A percentile compares a stretch with the other conserved stretches of the same genome.
Conservation (phyloP, 768 basidiomycete species). For the Coprinopsis cinerea region DNA sequence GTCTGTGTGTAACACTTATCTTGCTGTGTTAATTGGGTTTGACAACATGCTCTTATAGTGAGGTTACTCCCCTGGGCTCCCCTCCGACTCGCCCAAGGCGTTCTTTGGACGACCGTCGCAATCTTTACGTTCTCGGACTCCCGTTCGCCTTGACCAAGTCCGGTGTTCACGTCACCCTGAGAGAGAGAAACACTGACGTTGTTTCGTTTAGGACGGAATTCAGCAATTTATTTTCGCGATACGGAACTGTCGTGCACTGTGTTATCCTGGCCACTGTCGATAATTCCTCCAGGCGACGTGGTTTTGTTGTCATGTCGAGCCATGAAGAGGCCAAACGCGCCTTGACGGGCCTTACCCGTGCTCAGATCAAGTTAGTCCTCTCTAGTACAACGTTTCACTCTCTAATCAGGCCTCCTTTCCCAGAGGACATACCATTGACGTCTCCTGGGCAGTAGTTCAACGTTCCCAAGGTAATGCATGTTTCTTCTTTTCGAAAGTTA, state of each 20-base stretch:
- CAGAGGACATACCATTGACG: constrained; percentile 71
- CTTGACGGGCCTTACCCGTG: constrained; percentile 61
- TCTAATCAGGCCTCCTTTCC: constrained; percentile 8
- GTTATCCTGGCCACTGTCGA: constrained; percentile 83
- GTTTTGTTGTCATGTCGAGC: constrained; percentile 75
- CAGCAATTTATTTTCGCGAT: constrained; percentile 51
- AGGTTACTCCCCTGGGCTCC: constrained; percentile 25
- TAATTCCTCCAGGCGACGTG: constrained; percentile 76
- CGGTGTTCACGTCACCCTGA: constrained; percentile 14
- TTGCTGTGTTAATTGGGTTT: constrained; percentile 14
- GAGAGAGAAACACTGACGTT: neutral
- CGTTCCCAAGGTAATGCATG: constrained; percentile 62
- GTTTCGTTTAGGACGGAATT: constrained; percentile 44
- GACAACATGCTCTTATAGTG: constrained; percentile 25
- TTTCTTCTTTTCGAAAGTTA: neutral
- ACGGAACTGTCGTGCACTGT: constrained; percentile 65
- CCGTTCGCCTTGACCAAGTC: constrained; percentile 83
- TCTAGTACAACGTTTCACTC: neutral
- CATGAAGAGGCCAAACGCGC: constrained; percentile 68
- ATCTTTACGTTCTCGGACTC: constrained; percentile 79
- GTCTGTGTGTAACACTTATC: constrained; percentile 40
- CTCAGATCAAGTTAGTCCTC: constrained; percentile 55
- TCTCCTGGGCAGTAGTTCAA: constrained; percentile 86
- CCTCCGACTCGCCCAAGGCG: constrained; percentile 18
- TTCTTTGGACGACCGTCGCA: constrained; percentile 54